Evolutionary conservation across 2,329 filamentous ascomycete genomes (phyloP).

Genomic region (Beauveria varroae): DNA sequence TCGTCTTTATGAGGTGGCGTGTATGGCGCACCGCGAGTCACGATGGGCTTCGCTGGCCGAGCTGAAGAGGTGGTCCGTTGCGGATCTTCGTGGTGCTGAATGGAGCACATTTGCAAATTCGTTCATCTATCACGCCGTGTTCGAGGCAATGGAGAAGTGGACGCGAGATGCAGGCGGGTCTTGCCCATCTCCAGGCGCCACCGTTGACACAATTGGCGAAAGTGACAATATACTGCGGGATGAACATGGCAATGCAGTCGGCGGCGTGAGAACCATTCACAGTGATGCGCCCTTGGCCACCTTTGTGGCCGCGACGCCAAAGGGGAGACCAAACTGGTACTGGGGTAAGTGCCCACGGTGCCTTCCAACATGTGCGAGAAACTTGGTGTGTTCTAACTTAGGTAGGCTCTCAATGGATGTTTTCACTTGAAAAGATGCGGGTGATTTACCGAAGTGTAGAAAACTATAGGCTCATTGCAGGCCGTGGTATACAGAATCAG

Average conservation of each 20-base stretch:
- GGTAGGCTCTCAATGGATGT: not conserved
- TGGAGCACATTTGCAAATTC: conserved; percentile 16
- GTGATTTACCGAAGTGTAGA: not conserved
- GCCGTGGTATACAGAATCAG: not conserved
- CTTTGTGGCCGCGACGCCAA: conserved; percentile 16
- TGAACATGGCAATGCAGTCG: conserved; percentile 15
- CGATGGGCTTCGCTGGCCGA: conserved; percentile 12
- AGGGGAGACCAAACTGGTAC: conserved; percentile 16
- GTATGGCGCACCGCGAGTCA: conserved; percentile 16
- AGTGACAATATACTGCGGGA: conserved; percentile 14
- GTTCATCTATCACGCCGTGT: conserved; percentile 16
- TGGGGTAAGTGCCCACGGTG: conserved; percentile 14
- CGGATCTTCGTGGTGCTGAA: conserved; percentile 11
- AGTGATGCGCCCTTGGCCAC: conserved; percentile 12
- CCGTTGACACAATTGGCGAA: not conserved
- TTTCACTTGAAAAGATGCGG: not conserved
- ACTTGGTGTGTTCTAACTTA: not conserved
- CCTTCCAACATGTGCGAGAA: too few relatives aligned
- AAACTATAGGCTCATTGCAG: not conserved
- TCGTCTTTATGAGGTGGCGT: conserved; percentile 14
- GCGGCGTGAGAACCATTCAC: conserved; percentile 14
- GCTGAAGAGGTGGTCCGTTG: conserved; percentile 12
- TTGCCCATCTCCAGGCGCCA: not conserved
- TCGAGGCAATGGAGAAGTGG: conserved; percentile 14
- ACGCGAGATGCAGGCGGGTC: not conserved